Conservation (phyloP, 129 eudicot species). For the Dittrichia graveolens region DNA sequence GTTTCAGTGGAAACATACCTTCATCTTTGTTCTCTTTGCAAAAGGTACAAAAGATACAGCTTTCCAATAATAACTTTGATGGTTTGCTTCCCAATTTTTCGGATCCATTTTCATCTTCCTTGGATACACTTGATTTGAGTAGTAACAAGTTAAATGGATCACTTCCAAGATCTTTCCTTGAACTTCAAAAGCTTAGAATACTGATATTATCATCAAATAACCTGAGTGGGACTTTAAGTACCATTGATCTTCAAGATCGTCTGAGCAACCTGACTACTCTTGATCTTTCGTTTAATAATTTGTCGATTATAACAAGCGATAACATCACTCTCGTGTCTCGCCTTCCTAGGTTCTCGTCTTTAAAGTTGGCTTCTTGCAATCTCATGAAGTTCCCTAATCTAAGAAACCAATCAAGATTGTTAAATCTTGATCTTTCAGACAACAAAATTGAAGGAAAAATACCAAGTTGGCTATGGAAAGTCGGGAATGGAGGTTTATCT, state of each 20-base stretch:
- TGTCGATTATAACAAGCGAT: conserved; percentile 31
- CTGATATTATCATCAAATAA: conserved; percentile 55
- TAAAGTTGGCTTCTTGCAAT: conserved; percentile 69
- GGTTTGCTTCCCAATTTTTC: conserved; percentile 41
- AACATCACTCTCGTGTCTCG: background rate
- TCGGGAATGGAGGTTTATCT: conserved; percentile 30
- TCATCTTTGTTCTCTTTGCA: conserved; percentile 53
- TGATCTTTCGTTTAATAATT: conserved; percentile 65
- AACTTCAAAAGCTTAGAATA: conserved; percentile 40
- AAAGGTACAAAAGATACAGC: conserved; percentile 37
- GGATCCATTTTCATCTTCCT: conserved; percentile 14
- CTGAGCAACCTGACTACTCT: conserved; percentile 50
- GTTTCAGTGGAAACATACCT: conserved; percentile 56
- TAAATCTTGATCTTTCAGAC: conserved; percentile 59
- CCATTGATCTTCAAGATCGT: conserved; percentile 30
- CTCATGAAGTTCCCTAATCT: conserved; percentile 48
- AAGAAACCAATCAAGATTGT: conserved; percentile 45
- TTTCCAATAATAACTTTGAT: conserved; percentile 50
- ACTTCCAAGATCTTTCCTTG: conserved; percentile 43
- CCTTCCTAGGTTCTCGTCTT: conserved; percentile 43
- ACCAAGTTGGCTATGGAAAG: conserved; percentile 67
- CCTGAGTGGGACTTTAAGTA: conserved; percentile 45
- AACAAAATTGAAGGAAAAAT: conserved; percentile 59
- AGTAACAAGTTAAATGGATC: conserved; percentile 43
- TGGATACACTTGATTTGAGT: conserved; percentile 62